These are phyloP conservation scores for Aspergillus calidoustus DNA, from an alignment of 2,329 filamentous ascomycete species.

Conservation along the genomic window DNA sequence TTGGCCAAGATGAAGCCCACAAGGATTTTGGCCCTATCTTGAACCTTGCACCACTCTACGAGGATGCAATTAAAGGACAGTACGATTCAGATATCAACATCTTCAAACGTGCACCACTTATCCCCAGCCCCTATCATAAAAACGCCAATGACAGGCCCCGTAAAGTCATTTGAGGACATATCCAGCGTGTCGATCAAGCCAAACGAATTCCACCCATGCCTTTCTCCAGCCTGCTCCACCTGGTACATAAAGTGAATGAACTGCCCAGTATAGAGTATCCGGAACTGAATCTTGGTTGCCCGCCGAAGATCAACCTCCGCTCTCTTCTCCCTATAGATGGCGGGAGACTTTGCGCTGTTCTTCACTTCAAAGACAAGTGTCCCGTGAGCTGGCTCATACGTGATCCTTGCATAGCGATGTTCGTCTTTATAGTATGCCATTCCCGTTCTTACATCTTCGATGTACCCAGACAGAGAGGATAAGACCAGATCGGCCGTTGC, in stretches of 20 bases:
- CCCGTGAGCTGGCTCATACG: background rate
- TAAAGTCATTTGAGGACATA: constrained; percentile 2
- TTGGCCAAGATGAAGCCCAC: no score
- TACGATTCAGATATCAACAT: constrained; percentile 3
- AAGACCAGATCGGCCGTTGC: background rate
- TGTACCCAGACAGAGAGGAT: background rate
- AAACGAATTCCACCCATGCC: background rate
- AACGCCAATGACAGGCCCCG: constrained; percentile 4
- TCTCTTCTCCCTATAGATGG: background rate
- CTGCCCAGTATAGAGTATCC: background rate
- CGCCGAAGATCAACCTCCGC: background rate
- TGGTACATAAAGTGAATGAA: constrained; percentile 3
- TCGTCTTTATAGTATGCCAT: constrained; percentile 8
- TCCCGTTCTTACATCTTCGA: background rate
- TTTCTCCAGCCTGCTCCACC: background rate
- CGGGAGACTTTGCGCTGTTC: background rate
- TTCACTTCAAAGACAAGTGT: background rate
- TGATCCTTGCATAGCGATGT: constrained; percentile 3
- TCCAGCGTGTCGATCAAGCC: constrained; percentile 4
- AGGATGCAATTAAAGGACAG: background rate
- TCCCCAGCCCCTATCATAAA: background rate
- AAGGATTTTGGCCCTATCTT: no score
- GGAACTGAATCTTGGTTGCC: background rate
- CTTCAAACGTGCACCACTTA: constrained; percentile 1
- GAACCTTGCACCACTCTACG: no score